Base-by-base conservation (phyloP, 495 filamentous ascomycete species). In the Hypoxylon fuscum region DNA sequence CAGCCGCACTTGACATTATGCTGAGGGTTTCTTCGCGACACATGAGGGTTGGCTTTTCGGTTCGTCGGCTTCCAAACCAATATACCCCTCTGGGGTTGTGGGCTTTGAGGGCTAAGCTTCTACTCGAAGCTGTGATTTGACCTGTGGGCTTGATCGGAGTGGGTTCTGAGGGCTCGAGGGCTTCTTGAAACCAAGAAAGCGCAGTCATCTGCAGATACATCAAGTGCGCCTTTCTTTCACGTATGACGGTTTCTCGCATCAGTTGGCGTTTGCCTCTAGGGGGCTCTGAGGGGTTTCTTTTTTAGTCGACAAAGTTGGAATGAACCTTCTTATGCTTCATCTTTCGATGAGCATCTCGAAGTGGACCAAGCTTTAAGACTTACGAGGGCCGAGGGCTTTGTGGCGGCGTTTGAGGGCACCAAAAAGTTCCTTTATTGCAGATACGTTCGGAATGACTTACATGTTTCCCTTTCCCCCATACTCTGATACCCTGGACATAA, bases 51-150 rank as follows among this genome's bases (percentile, higher is more conserved):
- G 75, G 78, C 76, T 81, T 79, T 38, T 78, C 68, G 78, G 78
- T 80, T 66, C 70, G 78, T 81, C 72, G 78, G 78, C 76, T 79
- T 78, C 75, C 66, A 72, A 77, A 70, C 72, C 69, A 69, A 73
- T 74, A 63, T 44, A 61, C 51, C 54, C 55, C 63, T 70, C 60
- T 55, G 72, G 76, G 69, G 73, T 70, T 59, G 76, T 79, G 78
- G 76, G 73, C 77, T 77, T 79, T 79, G 77, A 79, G 74, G 76
- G 76, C 72, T 68, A 72, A 66, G 71, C 72, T 75, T 76, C 71
- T 40, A 51, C 22, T 27, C 49, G 76, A 72, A 74, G 70, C 76
- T 74, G 66, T 71, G 79, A 79, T 77, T 73, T 72, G 38, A 81
- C 73, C 75, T 73, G 76, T 74, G 79, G 75, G 80, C 79, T 82